A percentile compares a stretch with the other conserved stretches of the same genome.
Evolutionary conservation across 495 filamentous ascomycete genomes (phyloP).

Genomic region (Aspergillus biplanus): DNA sequence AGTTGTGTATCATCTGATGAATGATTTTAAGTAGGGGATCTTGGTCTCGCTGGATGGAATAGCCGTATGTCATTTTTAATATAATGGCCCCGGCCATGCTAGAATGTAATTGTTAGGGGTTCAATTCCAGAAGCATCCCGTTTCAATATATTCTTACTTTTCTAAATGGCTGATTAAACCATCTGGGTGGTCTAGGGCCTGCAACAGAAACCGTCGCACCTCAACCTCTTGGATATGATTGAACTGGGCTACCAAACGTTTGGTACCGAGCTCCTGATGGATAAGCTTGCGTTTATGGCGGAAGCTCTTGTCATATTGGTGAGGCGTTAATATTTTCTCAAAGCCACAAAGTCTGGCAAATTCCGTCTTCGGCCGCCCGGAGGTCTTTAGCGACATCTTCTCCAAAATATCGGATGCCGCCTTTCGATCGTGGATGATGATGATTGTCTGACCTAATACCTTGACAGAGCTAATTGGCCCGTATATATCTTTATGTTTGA

Average conservation of each 20-base stretch:
- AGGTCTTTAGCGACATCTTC: conserved; percentile 45
- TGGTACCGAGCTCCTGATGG: conserved; percentile 28
- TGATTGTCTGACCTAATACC: conserved; percentile 45
- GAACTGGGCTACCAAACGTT: conserved; percentile 35
- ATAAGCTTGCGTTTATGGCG: conserved; percentile 43
- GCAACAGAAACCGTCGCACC: conserved; percentile 42
- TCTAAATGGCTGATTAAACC: conserved; percentile 40
- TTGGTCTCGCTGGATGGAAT: too few relatives aligned
- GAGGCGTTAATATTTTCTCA: not conserved
- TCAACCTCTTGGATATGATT: conserved; percentile 43
- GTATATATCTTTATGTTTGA: conserved; percentile 53
- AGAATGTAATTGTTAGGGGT: too few relatives aligned
- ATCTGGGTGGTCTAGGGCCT: conserved; percentile 38
- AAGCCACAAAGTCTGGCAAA: conserved; percentile 28
- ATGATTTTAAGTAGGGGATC: too few relatives aligned
- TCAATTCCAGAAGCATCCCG: too few relatives aligned
- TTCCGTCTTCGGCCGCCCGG: conserved; percentile 36
- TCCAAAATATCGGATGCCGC: conserved; percentile 47
- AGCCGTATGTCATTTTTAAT: too few relatives aligned
- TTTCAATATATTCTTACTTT: too few relatives aligned
- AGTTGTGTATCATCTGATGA: too few relatives aligned
- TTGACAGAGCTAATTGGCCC: conserved; percentile 55
- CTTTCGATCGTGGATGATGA: conserved; percentile 49
- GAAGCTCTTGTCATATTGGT: conserved; percentile 19
- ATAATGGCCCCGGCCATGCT: too few relatives aligned